Percentiles rank a stretch among this genome's conserved stretches.
Evolutionary conservation across 306 rosid species (phyloP).

Genomic region (Vicia villosa): DNA sequence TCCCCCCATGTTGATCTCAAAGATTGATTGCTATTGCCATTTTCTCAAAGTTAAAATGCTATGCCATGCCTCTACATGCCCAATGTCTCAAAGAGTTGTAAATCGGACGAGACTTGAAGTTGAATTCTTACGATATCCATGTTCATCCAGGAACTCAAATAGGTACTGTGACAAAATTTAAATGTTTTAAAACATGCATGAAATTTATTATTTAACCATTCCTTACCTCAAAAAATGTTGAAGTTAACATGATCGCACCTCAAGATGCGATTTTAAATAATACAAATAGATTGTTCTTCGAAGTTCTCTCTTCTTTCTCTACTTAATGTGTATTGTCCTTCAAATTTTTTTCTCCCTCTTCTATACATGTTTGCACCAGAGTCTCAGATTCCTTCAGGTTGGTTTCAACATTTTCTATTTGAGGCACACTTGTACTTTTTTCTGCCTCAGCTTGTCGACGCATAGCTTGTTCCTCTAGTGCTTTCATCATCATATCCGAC

Average conservation of each 20-base stretch:
- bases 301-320: slow-evolving; percentile 44
- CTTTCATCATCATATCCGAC: slow-evolving; percentile 62
- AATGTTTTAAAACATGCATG: background rate
- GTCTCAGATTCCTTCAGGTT: slow-evolving; percentile 53
- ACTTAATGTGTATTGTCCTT: slow-evolving; percentile 29
- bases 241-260: background rate
- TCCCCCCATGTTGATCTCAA: too few relatives aligned
- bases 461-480: slow-evolving; percentile 70
- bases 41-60: too few relatives aligned
- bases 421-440: slow-evolving; percentile 35
- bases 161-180: background rate
- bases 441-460: slow-evolving; percentile 49
- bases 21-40: too few relatives aligned
- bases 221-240: background rate
- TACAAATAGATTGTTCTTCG: slow-evolving; percentile 11
- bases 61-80: too few relatives aligned
- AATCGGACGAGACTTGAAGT: too few relatives aligned
- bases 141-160: background rate
- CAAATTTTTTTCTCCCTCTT: slow-evolving; percentile 51
- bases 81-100: too few relatives aligned
- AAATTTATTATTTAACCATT: background rate
- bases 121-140: background rate
- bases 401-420: slow-evolving; percentile 28
- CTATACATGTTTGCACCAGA: slow-evolving; percentile 43
- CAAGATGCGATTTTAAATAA: slow-evolving; percentile 13